A percentile compares a stretch with the other conserved stretches of the same genome.
Evolutionary conservation across 106 monocot genomes (phyloP).

Genomic region (Iris macrosiphon): DNA sequence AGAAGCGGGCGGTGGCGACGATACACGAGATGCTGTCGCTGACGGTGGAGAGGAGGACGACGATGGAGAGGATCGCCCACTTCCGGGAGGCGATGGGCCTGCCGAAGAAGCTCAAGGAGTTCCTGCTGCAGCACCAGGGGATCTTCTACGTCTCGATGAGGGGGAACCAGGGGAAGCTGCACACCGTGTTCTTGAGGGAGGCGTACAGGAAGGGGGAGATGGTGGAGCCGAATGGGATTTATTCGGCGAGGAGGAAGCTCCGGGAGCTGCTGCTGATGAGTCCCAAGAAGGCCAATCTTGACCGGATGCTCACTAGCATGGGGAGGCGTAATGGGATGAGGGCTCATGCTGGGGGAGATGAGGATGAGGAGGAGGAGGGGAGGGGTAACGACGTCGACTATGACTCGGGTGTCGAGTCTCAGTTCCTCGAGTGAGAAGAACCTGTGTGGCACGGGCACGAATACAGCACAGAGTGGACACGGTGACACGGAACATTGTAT

Average conservation of each 20-base stretch:
- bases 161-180: slow-evolving; percentile 90
- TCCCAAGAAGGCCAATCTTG: slow-evolving; percentile 76
- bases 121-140: slow-evolving; percentile 88
- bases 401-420: slow-evolving; percentile 84
- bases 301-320: slow-evolving; percentile 79
- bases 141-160: slow-evolving; percentile 91
- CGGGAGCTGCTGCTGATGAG: slow-evolving; percentile 70
- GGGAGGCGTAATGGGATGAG: slow-evolving; percentile 26
- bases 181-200: slow-evolving; percentile 83
- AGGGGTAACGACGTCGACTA: too few species aligned
- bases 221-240: slow-evolving; percentile 70
- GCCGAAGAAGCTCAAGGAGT: slow-evolving; percentile 93
- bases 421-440: slow-evolving; percentile 18
- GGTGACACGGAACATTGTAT: too few species aligned
- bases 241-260: slow-evolving; percentile 65
- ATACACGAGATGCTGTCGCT: slow-evolving; percentile 90
- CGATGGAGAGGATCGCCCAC: slow-evolving; percentile 79
- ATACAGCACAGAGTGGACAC: too few species aligned
- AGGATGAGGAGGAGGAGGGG: slow-evolving; percentile 32
- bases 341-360: slow-evolving; percentile 17
- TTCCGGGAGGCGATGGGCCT: slow-evolving; percentile 82
- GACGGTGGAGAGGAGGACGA: slow-evolving; percentile 79
- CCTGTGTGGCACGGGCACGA: too few species aligned
- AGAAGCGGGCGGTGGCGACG: slow-evolving; percentile 82
- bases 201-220: slow-evolving; percentile 75